Conservation (phyloP, 768 basidiomycete genomes). For the Suillus spraguei region DNA sequence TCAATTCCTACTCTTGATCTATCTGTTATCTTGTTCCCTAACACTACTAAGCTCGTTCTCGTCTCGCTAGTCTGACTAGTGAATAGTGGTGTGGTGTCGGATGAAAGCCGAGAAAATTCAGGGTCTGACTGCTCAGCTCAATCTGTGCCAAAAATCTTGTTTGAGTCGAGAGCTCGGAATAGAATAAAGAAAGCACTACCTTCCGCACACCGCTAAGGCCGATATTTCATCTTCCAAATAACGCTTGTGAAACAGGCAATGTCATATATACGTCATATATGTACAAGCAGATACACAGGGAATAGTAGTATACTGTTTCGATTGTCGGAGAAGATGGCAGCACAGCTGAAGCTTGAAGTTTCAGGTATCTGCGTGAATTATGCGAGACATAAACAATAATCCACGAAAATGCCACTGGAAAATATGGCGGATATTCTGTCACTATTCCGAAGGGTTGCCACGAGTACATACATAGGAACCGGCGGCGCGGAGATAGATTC, state of each 20-base stretch:
- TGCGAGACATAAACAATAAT: not conserved
- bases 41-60: too few relatives aligned
- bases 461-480: not conserved
- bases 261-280: not conserved
- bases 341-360: not conserved
- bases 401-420: not conserved
- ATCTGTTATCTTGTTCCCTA: too few relatives aligned
- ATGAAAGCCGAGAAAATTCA: too few relatives aligned
- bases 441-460: not conserved
- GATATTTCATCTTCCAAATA: not conserved
- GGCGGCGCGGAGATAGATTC: not conserved
- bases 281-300: not conserved
- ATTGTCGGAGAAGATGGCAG: not conserved
- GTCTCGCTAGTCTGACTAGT: too few relatives aligned
- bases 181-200: not conserved
- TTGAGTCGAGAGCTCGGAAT: not conserved
- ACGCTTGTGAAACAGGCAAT: not conserved
- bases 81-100: too few relatives aligned
- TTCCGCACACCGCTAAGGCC: not conserved
- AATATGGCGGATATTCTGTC: not conserved
- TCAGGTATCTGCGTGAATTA: not conserved
- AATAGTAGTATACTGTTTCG: not conserved
- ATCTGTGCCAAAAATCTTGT: not conserved
- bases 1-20: too few relatives aligned
- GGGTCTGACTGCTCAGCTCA: too few relatives aligned